Percentiles rank a stretch among this genome's conserved stretches.
Conservation (phyloP, 2,329 filamentous ascomycete species). For the Fusarium sp. region DNA sequence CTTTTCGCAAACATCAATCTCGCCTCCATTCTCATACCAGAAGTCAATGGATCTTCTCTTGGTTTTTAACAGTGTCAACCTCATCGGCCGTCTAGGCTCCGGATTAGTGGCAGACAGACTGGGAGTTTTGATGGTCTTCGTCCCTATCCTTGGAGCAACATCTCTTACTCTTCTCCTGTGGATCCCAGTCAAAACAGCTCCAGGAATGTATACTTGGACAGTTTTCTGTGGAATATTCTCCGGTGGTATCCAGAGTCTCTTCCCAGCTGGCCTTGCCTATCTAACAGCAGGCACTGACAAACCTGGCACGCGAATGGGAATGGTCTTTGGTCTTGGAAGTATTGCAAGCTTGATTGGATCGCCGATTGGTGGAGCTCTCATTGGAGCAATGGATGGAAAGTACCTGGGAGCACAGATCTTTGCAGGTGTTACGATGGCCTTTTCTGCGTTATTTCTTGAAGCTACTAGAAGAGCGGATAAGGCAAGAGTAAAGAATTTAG, state of each 20-base stretch:
- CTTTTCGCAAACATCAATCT: neutral
- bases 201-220: neutral
- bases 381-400: neutral
- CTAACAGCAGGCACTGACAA: neutral
- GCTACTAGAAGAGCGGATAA: neutral
- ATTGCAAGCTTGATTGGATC: neutral
- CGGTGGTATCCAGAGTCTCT: neutral
- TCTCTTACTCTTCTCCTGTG: neutral
- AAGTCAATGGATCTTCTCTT: neutral
- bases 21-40: neutral
- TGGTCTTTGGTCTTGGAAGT: slow-evolving; percentile 1
- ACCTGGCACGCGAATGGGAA: neutral
- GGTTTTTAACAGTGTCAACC: neutral
- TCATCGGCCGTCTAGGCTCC: neutral
- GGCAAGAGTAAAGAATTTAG: fast-evolving
- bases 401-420: slow-evolving; percentile 6
- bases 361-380: neutral
- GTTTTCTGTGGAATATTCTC: neutral
- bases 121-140: neutral
- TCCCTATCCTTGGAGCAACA: neutral
- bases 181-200: neutral
- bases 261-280: neutral
- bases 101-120: neutral
- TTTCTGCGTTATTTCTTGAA: neutral
- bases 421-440: neutral